These are phyloP conservation scores for Hibiscus syriacus DNA, from an alignment of 345 rosid species.

Conservation along the genomic window DNA sequence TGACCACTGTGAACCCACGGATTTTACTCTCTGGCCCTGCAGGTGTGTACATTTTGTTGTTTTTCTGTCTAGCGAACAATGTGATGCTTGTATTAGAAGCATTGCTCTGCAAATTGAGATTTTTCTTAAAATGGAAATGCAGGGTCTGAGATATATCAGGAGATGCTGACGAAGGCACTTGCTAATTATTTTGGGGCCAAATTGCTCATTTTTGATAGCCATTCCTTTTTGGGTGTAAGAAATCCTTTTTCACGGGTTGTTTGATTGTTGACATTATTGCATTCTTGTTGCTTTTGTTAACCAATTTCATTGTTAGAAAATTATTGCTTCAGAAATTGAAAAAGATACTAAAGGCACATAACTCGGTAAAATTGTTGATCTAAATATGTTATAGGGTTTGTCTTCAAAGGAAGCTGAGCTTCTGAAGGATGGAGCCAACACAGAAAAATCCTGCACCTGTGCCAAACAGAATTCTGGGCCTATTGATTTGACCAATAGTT, in stretches of 20 bases:
- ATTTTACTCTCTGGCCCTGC: slow-evolving; percentile 94
- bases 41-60: slow-evolving; percentile 31
- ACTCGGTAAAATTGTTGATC: slow-evolving; percentile 16
- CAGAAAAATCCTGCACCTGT: slow-evolving; percentile 48
- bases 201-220: slow-evolving; percentile 78
- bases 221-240: slow-evolving; percentile 77
- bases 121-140: slow-evolving; percentile 16
- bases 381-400: slow-evolving; percentile 48
- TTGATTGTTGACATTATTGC: slow-evolving; percentile 6
- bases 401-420: slow-evolving; percentile 75
- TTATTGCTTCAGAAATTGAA: not conserved
- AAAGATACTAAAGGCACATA: slow-evolving; percentile 7
- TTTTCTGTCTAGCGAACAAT: not conserved
- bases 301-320: slow-evolving; percentile 2
- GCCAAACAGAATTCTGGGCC: slow-evolving; percentile 36
- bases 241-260: not conserved
- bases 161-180: slow-evolving; percentile 85
- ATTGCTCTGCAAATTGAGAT: slow-evolving; percentile 10
- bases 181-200: slow-evolving; percentile 72
- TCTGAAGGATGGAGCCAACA: slow-evolving; percentile 53
- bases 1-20: slow-evolving; percentile 66
- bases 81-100: not conserved
- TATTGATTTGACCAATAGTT: slow-evolving; percentile 36
- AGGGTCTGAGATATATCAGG: slow-evolving; percentile 94
- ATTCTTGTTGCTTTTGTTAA: not conserved